Percentiles rank a stretch among this genome's conserved stretches.
Conservation (phyloP, 768 basidiomycete species). For the Amanita subjunquillea region DNA sequence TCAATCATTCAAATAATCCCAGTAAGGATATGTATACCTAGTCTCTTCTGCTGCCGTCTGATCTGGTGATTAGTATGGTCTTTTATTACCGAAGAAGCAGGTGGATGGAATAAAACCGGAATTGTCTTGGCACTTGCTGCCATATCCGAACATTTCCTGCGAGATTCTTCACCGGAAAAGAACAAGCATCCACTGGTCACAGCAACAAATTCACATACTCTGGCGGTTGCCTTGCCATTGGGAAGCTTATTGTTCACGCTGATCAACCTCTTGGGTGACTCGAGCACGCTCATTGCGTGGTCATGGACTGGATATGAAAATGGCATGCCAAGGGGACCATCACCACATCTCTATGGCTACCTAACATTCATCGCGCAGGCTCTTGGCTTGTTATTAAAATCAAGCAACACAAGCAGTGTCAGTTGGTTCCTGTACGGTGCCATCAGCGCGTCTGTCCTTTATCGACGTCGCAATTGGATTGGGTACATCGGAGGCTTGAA, state of each 20-base stretch:
- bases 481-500: constrained; percentile 63
- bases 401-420: constrained; percentile 33
- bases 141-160: constrained; percentile 32
- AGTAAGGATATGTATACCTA: constrained; percentile 23
- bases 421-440: constrained; percentile 46
- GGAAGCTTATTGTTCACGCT: constrained; percentile 63
- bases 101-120: constrained; percentile 63
- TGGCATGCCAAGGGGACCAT: constrained; percentile 50
- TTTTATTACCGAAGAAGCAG: constrained; percentile 52
- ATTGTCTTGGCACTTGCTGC: constrained; percentile 48
- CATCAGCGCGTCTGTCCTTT: constrained; percentile 44
- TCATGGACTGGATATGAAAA: constrained; percentile 84
- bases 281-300: constrained; percentile 75
- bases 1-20: constrained; percentile 76
- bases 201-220: constrained; percentile 12
- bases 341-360: constrained; percentile 61
- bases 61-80: constrained; percentile 54
- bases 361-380: constrained; percentile 57
- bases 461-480: constrained; percentile 50
- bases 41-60: background rate
- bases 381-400: constrained; percentile 35
- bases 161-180: constrained; percentile 1
- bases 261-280: constrained; percentile 64
- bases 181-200: constrained; percentile 1
- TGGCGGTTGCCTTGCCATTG: constrained; percentile 40